Conservation (phyloP, 768 basidiomycete genomes). For the Rhizopogon rudus region DNA sequence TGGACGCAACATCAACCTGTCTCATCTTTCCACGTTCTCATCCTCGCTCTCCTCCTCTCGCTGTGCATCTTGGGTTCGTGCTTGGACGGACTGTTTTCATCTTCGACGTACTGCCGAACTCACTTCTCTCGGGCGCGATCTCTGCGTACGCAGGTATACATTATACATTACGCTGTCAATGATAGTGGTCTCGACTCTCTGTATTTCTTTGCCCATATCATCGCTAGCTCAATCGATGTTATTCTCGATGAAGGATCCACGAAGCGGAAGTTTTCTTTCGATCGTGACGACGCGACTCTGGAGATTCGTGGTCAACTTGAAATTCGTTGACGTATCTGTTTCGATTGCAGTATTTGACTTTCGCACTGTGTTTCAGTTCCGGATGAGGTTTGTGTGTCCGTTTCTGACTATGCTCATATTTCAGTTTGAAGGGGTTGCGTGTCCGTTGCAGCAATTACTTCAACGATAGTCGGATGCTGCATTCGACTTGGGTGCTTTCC, state of each 20-base stretch:
- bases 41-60: too few relatives aligned
- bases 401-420: not conserved
- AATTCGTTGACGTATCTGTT: not conserved
- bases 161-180: not conserved
- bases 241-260: not conserved
- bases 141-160: too few relatives aligned
- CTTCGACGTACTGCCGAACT: too few relatives aligned
- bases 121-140: too few relatives aligned
- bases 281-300: not conserved
- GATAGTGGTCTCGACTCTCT: not conserved
- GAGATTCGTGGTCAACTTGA: not conserved
- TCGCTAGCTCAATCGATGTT: not conserved
- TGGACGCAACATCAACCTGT: too few relatives aligned
- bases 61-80: too few relatives aligned
- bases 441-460: not conserved
- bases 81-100: too few relatives aligned
- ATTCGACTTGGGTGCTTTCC: not conserved
- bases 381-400: too few relatives aligned
- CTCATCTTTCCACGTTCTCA: too few relatives aligned
- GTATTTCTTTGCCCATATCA: not conserved
- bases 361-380: not conserved
- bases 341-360: not conserved
- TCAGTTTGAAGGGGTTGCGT: not conserved
- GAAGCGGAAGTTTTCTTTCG: not conserved
- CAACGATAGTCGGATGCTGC: not conserved